These are phyloP conservation scores for Diutina neorugosa DNA, from an alignment of 1,139 yeast genomes.

Conservation along the genomic window DNA sequence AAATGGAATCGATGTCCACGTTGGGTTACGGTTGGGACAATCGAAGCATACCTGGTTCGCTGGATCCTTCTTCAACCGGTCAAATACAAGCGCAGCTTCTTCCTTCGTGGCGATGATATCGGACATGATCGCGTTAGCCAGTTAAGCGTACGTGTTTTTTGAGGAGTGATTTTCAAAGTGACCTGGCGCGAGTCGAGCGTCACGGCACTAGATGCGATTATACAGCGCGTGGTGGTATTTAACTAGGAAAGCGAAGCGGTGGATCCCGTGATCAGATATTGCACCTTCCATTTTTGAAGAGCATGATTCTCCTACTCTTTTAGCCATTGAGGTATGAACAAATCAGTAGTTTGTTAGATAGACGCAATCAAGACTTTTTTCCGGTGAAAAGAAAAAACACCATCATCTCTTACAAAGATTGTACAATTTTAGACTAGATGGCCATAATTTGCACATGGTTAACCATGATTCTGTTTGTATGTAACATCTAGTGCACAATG, in stretches of 20 bases:
- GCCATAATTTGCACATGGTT: no score
- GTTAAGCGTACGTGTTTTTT: neutral
- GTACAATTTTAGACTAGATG: no score
- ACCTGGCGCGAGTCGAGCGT: neutral
- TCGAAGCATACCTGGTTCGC: slow-evolving; percentile 78
- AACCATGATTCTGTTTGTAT: no score
- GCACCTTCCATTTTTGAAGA: no score
- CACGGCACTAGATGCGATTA: neutral
- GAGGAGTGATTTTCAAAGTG: neutral
- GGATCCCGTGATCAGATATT: no score
- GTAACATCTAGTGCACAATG: no score
- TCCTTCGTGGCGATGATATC: slow-evolving; percentile 50
- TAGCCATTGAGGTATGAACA: neutral
- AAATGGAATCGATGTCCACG: slow-evolving; percentile 41
- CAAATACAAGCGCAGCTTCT: slow-evolving; percentile 49
- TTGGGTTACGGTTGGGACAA: slow-evolving; percentile 37
- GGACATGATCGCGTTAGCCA: slow-evolving; percentile 17
- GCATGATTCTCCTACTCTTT: no score
- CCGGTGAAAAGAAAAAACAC: neutral
- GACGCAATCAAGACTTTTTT: neutral
- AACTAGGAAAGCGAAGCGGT: no score
- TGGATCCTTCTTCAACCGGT: slow-evolving; percentile 46
- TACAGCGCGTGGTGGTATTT: no score
- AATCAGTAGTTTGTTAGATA: neutral
- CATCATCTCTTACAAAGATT: neutral